Percentiles rank a stretch among this genome's conserved stretches.
phyloP scores from a whole-genome alignment of 208 protist genomes.

The Acanthamoeba culbertsoni region DNA sequence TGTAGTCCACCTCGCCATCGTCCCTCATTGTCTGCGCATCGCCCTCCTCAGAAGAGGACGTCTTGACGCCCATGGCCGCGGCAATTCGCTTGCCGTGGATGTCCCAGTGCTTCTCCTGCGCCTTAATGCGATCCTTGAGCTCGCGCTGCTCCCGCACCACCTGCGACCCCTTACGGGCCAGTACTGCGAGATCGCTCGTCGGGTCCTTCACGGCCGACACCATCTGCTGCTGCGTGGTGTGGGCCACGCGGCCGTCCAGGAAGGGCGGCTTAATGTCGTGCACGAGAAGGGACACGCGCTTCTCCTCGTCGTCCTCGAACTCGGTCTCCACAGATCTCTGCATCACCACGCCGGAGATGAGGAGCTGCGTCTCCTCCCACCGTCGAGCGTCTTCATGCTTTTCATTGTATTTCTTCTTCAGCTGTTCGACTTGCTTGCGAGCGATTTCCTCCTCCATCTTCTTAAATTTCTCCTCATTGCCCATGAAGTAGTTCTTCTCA shows the following conservation, averaged over 20 bases:
- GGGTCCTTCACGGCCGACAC: constrained; percentile 87
- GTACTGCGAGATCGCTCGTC: constrained; percentile 87
- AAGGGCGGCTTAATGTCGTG: constrained; percentile 89
- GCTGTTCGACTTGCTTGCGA: constrained; percentile 39
- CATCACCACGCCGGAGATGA: neutral
- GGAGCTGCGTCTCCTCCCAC: neutral
- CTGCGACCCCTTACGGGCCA: constrained; percentile 85
- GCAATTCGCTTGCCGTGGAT: constrained; percentile 78
- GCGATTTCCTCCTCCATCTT: constrained; percentile 57
- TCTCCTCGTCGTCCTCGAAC: neutral
- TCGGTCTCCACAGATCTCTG: neutral
- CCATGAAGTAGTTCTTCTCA: neutral
- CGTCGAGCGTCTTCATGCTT: neutral
- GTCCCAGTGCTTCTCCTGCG: constrained; percentile 71
- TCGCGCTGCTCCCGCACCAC: constrained; percentile 83
- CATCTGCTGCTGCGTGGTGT: constrained; percentile 79
- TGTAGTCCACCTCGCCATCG: constrained; percentile 62
- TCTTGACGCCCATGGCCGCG: constrained; percentile 78
- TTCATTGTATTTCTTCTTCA: constrained; percentile 3
- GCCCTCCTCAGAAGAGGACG: neutral
- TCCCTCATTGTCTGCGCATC: neutral
- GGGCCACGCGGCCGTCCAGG: constrained; percentile 84
- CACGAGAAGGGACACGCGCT: constrained; percentile 74
- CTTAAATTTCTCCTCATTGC: constrained; percentile 55
- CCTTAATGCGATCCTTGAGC: constrained; percentile 69